A percentile compares a stretch with the other conserved stretches of the same genome.
Conservation (phyloP, 176 grass and related monocot genomes). For the Themeda triandra region DNA sequence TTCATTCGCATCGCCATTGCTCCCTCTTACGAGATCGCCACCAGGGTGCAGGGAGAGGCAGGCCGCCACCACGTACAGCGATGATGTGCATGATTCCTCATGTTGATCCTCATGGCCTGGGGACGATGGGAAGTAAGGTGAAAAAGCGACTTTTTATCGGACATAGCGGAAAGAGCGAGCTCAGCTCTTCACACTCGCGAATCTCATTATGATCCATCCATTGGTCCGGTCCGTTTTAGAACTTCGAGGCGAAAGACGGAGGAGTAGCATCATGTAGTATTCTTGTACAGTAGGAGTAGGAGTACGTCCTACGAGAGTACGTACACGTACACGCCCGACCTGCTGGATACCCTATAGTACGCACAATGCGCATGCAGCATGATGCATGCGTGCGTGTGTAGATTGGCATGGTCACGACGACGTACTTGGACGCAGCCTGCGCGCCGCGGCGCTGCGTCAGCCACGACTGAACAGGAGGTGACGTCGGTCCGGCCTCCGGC, state of each 20-base stretch:
- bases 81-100: slow-evolving; percentile 42
- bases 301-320: background rate
- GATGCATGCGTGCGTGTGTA: no score
- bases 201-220: slow-evolving; percentile 35
- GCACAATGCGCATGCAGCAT: background rate
- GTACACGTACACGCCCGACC: no score
- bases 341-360: no score
- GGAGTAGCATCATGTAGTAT: no score
- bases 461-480: background rate
- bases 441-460: background rate
- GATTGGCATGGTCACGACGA: background rate
- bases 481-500: no score
- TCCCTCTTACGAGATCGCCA: background rate
- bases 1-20: background rate
- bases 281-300: background rate
- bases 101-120: slow-evolving; percentile 28
- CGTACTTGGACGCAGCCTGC: no score
- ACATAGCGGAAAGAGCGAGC: background rate
- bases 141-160: slow-evolving; percentile 44
- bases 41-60: no score
- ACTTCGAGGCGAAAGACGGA: background rate
- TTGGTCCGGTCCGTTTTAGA: background rate
- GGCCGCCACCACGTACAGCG: background rate
- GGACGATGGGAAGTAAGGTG: background rate
- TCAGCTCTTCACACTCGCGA: slow-evolving; percentile 1